Percentiles rank a stretch among this genome's conserved stretches.
These are phyloP conservation scores for Annulohypoxylon truncatum DNA, from an alignment of 2,329 filamentous ascomycete genomes.

Conservation along the genomic window DNA sequence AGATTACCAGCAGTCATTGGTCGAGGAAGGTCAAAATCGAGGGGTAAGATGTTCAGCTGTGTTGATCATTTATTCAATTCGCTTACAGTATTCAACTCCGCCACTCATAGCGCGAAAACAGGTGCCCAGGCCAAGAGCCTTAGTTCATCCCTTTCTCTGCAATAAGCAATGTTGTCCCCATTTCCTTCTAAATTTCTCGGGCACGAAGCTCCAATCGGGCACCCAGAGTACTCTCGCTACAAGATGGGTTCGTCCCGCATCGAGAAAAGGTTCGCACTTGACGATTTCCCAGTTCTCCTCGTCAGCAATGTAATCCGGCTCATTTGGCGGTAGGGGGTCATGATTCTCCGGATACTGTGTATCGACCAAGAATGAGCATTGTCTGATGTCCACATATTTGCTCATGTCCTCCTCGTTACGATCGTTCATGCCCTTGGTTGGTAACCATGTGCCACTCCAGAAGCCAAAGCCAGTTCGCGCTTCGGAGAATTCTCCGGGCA, in stretches of 20 bases:
- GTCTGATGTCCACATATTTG: constrained; percentile 84
- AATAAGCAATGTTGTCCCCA: constrained; percentile 94
- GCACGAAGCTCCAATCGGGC: constrained; percentile 76
- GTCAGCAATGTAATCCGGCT: constrained; percentile 85
- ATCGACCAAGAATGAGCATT: constrained; percentile 88
- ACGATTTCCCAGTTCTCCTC: constrained; percentile 80
- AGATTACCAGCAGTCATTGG: background rate
- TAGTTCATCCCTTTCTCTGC: constrained; percentile 60
- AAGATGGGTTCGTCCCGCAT: constrained; percentile 77
- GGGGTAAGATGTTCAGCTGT: background rate
- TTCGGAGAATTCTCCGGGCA: constrained; percentile 91
- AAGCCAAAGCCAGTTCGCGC: constrained; percentile 75
- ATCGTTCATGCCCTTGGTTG: constrained; percentile 89
- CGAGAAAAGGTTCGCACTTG: constrained; percentile 82
- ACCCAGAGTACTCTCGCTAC: constrained; percentile 85
- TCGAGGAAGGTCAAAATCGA: background rate
- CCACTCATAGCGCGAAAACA: background rate
- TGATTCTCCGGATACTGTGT: constrained; percentile 76
- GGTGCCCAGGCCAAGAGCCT: background rate
- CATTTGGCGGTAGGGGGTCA: constrained; percentile 68
- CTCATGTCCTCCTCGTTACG: constrained; percentile 85
- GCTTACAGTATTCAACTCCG: constrained; percentile 1
- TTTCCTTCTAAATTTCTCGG: constrained; percentile 74
- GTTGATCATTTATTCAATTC: background rate
- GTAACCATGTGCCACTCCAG: constrained; percentile 85